Base-by-base conservation (phyloP, 2,329 filamentous ascomycete species). In the Ilyonectria mors-panacis region DNA sequence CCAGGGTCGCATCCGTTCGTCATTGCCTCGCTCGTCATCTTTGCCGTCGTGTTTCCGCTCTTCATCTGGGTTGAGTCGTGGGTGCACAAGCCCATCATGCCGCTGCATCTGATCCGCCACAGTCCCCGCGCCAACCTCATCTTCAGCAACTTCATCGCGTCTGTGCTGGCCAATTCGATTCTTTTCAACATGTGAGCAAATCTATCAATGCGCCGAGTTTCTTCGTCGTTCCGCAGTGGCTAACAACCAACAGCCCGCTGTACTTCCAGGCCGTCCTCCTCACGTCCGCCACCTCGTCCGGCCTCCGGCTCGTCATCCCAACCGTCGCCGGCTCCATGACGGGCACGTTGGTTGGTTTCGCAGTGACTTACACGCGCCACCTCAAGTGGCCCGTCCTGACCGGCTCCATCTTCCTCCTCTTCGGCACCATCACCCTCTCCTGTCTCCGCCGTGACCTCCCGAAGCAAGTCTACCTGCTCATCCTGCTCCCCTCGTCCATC, bases 181-280 rank as follows among this genome's bases (percentile, higher is more conserved):
- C 74, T 88, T 21, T 91, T 91, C 76, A 91, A 91, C 77, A 85
- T 87, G 84, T 85, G 76, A 79, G 83, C 70, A 37, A 30, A 35
- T 21, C 64, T 63, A 33, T 33, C 12, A 12, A 61, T 12, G 33
- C 7, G 6, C 1, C 15, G 15, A 19, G 26, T 26, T 26, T 26
- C 26, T 26, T 26, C 26, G 26, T 5, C 26, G 8, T 28, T 33
- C 28, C 42, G 5, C 45, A 19, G 21, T 23, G 54, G 7, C 39
- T 57, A 19, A 57, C 19, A 9, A 28, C 0, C 4, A 44, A 48
- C 13, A 89, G 89, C 6, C 93, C 93, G 1, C 83, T 95, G 8
- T 95, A 91, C 82, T 94, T 93, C 81, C 92, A 94, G 77, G 91
- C 90, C 42, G 92, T 94, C 28, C 89, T 93, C 54, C 85, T 92